phyloP scores from a whole-genome alignment of 805 yeast species.

The Candida piceae region DNA sequence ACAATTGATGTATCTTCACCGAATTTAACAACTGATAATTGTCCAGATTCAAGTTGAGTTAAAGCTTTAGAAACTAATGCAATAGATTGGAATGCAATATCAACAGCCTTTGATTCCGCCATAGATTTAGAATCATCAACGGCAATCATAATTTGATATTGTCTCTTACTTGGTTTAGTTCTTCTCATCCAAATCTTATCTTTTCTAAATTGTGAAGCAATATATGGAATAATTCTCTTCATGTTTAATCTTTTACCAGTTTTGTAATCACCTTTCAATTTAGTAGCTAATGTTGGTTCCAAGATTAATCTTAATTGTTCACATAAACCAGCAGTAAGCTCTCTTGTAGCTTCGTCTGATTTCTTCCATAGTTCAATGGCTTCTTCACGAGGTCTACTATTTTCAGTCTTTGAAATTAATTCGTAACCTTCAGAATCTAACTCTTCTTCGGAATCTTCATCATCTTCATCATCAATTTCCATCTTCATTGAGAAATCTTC shows the following conservation, averaged over 20 bases:
- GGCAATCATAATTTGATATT: slow-evolving; percentile 95
- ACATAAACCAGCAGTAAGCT: slow-evolving; percentile 77
- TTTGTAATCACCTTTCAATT: slow-evolving; percentile 90
- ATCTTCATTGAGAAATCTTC: slow-evolving; percentile 46
- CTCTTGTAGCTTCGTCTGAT: slow-evolving; percentile 82
- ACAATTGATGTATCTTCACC: slow-evolving; percentile 82
- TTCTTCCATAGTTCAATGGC: slow-evolving; percentile 78
- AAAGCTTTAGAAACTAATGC: slow-evolving; percentile 91
- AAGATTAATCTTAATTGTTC: slow-evolving; percentile 90
- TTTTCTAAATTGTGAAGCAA: slow-evolving; percentile 94
- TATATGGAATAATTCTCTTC: slow-evolving; percentile 96
- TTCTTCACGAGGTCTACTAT: slow-evolving; percentile 39
- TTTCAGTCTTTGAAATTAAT: slow-evolving; percentile 18
- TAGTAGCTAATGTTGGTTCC: slow-evolving; percentile 96
- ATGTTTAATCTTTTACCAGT: slow-evolving; percentile 95
- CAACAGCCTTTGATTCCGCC: slow-evolving; percentile 89
- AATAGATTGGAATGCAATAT: slow-evolving; percentile 89
- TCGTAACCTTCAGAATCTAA: slow-evolving; percentile 16
- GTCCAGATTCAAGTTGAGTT: slow-evolving; percentile 92
- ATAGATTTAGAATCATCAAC: slow-evolving; percentile 96
- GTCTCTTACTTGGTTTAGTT: slow-evolving; percentile 95
- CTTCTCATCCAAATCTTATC: slow-evolving; percentile 98
- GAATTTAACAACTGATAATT: slow-evolving; percentile 81
- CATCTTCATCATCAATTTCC: slow-evolving; percentile 28
- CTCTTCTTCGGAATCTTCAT: slow-evolving; percentile 29